Percentiles rank a stretch among this genome's conserved stretches.
Conservation (phyloP, 306 rosid genomes). For the Vicia faba region DNA sequence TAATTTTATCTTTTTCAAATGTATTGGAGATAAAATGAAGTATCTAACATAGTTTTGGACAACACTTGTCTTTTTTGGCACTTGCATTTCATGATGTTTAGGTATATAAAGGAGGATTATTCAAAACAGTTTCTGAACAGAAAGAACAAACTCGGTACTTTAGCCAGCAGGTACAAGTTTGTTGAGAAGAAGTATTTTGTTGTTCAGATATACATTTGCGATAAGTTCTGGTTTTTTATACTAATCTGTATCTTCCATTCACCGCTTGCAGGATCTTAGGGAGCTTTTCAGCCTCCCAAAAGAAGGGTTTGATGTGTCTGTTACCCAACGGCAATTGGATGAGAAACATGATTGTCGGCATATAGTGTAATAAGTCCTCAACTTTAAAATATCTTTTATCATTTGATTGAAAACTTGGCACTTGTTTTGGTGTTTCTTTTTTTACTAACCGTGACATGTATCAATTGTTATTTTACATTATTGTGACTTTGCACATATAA, state of each 20-base stretch:
- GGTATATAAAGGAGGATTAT: constrained; percentile 86
- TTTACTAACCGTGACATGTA: not conserved
- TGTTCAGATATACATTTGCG: constrained; percentile 11
- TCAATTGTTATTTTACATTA: constrained; percentile 12
- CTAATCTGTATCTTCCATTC: constrained; percentile 24
- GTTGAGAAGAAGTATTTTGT: not conserved
- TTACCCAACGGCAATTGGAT: constrained; percentile 80
- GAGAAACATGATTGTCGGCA: constrained; percentile 78
- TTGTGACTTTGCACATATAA: not conserved
- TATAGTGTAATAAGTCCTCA: constrained; percentile 53
- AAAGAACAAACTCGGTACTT: constrained; percentile 93
- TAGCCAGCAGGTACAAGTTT: constrained; percentile 77
- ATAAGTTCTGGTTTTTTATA: not conserved
- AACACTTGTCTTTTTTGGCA: constrained; percentile 21
- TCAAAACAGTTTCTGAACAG: constrained; percentile 92
- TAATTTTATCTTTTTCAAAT: constrained; percentile 24
- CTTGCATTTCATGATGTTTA: constrained; percentile 37
- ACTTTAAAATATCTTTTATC: constrained; percentile 9
- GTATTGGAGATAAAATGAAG: not conserved
- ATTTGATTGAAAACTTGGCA: not conserved
- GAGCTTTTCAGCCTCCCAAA: constrained; percentile 90
- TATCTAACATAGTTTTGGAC: constrained; percentile 9
- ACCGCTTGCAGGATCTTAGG: constrained; percentile 69
- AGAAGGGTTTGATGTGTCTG: constrained; percentile 92
- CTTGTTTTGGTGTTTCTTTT: not conserved